Conservation (phyloP, 169 alveolate species). For the Plasmodium cynomolgi region DNA sequence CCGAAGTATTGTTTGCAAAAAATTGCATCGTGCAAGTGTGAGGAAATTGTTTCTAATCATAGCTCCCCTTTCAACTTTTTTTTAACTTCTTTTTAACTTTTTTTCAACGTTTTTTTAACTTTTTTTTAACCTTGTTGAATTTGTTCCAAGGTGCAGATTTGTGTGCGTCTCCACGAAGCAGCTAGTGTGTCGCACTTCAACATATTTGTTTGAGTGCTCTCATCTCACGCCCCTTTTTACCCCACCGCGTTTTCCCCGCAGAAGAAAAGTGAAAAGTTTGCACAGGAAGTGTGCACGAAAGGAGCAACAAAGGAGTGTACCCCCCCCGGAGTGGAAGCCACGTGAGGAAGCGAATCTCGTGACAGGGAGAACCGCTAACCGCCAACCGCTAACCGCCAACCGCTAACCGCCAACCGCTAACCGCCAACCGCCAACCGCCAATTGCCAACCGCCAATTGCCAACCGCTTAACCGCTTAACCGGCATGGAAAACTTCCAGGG, state of each 20-base stretch:
- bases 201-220: background rate
- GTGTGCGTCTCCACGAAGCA: background rate
- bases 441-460: background rate
- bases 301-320: background rate
- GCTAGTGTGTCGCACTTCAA: background rate
- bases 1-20: background rate
- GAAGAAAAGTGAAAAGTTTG: background rate
- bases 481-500: constrained; percentile 34
- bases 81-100: too few species aligned
- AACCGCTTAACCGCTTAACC: too few species aligned
- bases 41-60: background rate
- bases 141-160: background rate
- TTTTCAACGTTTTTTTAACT: too few species aligned
- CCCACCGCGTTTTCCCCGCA: background rate
- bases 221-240: background rate
- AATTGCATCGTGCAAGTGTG: background rate
- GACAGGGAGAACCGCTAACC: background rate
- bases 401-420: background rate
- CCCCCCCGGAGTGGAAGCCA: background rate
- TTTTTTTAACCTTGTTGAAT: background rate
- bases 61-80: background rate
- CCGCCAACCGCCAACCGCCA: too few species aligned
- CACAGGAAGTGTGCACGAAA: background rate
- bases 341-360: background rate
- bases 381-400: background rate